These are phyloP conservation scores for Monilinia polystroma DNA, from an alignment of 2,329 filamentous ascomycete species.

Conservation along the genomic window DNA sequence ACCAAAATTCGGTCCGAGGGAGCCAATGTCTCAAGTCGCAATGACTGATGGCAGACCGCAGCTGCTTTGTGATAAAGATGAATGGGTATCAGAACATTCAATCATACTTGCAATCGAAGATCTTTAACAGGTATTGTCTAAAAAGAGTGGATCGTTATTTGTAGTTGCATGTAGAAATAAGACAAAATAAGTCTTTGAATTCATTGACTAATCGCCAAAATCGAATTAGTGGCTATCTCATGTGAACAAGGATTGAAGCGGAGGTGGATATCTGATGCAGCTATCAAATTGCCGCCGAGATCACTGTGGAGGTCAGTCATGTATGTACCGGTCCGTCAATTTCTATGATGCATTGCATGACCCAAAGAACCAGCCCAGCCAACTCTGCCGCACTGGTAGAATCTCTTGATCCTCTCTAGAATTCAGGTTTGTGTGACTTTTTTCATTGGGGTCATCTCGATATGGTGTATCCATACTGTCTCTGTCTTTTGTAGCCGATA, in stretches of 20 bases:
- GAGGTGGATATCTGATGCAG: slow-evolving; percentile 4
- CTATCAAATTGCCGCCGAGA: slow-evolving; percentile 6
- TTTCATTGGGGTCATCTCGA: slow-evolving; percentile 29
- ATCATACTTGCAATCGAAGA: neutral
- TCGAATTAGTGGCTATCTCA: neutral
- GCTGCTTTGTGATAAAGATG: neutral
- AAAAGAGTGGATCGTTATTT: neutral
- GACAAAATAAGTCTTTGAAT: neutral
- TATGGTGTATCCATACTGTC: slow-evolving; percentile 24
- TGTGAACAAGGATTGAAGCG: slow-evolving; percentile 14
- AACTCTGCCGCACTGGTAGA: slow-evolving; percentile 17
- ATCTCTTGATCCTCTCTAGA: neutral
- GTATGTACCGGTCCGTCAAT: slow-evolving; percentile 10
- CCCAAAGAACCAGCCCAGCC: slow-evolving; percentile 24
- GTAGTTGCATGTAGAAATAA: neutral
- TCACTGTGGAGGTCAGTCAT: slow-evolving; percentile 7
- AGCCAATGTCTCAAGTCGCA: slow-evolving; percentile 21
- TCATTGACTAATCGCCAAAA: neutral
- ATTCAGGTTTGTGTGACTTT: neutral
- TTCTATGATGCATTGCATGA: slow-evolving; percentile 21
- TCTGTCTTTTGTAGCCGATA: slow-evolving; percentile 47
- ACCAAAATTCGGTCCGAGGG: slow-evolving; percentile 21
- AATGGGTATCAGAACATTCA: neutral
- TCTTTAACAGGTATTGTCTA: neutral
- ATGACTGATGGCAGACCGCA: slow-evolving; percentile 1